phyloP scores from a whole-genome alignment of 1,284 basidiomycete species.

The Athelia psychrophila region DNA sequence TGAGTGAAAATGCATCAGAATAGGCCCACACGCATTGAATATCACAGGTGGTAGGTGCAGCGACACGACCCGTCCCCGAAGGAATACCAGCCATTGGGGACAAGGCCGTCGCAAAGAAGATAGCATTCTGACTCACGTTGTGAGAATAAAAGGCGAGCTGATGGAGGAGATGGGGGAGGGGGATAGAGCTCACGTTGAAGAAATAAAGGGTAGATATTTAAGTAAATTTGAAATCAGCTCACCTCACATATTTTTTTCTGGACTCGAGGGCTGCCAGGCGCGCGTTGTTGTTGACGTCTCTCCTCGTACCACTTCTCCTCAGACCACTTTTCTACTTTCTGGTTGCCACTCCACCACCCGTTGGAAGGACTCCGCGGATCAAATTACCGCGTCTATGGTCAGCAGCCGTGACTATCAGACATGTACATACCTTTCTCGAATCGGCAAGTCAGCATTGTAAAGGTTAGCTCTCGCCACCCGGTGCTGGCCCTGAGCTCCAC shows the following conservation, averaged over 20 bases:
- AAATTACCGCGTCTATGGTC: too few relatives aligned
- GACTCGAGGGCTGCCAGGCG: neutral
- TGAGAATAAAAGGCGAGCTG: neutral
- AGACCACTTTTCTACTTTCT: too few relatives aligned
- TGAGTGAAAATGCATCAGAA: conserved; percentile 2
- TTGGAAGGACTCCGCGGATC: too few relatives aligned
- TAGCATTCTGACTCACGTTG: neutral
- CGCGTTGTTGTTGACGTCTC: too few relatives aligned
- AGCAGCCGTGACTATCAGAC: too few relatives aligned
- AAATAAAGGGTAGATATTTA: too few relatives aligned
- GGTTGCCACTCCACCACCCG: too few relatives aligned
- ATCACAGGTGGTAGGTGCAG: conserved; percentile 19
- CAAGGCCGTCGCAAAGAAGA: conserved; percentile 15
- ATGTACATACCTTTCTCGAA: too few relatives aligned
- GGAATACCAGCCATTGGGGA: conserved; percentile 23
- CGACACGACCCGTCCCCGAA: conserved; percentile 36
- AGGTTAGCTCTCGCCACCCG: too few relatives aligned
- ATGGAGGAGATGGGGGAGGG: neutral
- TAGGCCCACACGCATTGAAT: conserved; percentile 2
- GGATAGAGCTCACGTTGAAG: neutral
- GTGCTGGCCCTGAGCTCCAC: too few relatives aligned
- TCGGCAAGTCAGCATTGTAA: too few relatives aligned
- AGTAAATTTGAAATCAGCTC: neutral
- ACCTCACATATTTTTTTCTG: neutral
- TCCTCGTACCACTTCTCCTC: too few relatives aligned